A percentile compares a stretch with the other conserved stretches of the same genome.
phyloP scores from a whole-genome alignment of 2,329 filamentous ascomycete genomes.

The Gaeumannomyces sp. region DNA sequence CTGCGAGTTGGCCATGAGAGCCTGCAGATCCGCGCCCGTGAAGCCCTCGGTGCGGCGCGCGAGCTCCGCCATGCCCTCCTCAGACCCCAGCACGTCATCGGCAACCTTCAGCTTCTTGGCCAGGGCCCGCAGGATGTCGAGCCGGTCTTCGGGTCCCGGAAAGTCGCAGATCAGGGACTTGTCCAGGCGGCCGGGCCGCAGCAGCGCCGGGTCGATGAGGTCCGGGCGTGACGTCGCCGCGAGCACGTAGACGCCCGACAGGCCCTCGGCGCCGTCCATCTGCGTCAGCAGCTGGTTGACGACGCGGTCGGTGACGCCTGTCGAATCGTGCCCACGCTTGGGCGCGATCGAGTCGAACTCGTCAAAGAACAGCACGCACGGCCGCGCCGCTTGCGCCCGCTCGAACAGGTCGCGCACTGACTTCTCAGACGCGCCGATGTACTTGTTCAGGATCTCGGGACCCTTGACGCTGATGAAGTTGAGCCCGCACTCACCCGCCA shows the following conservation, averaged over 20 bases:
- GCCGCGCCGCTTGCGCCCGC: constrained; percentile 79
- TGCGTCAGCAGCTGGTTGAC: constrained; percentile 97
- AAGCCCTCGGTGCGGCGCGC: constrained; percentile 80
- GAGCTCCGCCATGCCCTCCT: constrained; percentile 61
- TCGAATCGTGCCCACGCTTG: constrained; percentile 93
- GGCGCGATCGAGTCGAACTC: constrained; percentile 98
- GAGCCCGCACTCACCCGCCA: constrained; percentile 94
- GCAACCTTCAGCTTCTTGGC: constrained; percentile 72
- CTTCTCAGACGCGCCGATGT: constrained; percentile 97
- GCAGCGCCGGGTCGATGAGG: constrained; percentile 86
- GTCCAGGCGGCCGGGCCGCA: constrained; percentile 86
- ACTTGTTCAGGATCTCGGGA: constrained; percentile 97
- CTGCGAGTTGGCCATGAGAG: constrained; percentile 91
- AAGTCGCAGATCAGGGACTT: constrained; percentile 91
- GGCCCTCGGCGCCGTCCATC: constrained; percentile 96
- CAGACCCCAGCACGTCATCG: constrained; percentile 53
- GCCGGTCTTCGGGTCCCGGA: constrained; percentile 69
- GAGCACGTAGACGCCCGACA: constrained; percentile 92
- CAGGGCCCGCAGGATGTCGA: constrained; percentile 85
- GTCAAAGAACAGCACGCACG: constrained; percentile 96
- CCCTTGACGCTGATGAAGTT: constrained; percentile 99
- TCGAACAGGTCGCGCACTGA: constrained; percentile 93
- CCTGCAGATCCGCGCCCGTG: constrained; percentile 90
- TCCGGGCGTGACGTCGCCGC: constrained; percentile 92
- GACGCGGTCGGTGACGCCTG: constrained; percentile 95